Evolutionary conservation across 1,284 basidiomycete genomes (phyloP), one percentile per base, ranked within the genome.

Genomic region (Malassezia furfur): DNA sequence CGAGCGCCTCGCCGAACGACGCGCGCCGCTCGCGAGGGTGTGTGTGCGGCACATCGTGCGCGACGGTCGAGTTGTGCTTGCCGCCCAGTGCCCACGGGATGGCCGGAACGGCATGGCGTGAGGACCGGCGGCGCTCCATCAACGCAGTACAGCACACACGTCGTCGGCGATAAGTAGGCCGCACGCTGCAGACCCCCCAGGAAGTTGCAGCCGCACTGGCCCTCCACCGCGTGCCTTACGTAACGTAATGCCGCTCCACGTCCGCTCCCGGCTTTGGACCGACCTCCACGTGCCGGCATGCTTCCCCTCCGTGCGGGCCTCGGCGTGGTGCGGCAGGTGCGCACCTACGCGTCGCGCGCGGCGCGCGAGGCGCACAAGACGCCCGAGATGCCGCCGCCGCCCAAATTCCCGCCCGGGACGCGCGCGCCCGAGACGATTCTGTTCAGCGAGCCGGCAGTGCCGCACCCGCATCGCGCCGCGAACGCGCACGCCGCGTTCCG

Each of bases 371-470:
- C 6, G 22, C 40, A 2, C 11, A 35, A 35, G n/a, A n/a, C 10
- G 17, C 46, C 32, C 8, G 36, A 25, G 10, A 30, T 17, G 61
- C 31, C 63, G 58, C 0, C 67, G 66, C 48, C 50, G 52, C 70
- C 68, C 43, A 58, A 61, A 36, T 71, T 70, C 47, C 70, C 70
- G 1, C 68, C 68, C 12, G 61, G 65, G 5, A 55, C 49, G 15
- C 52, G 58, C 3, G 51, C 56, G 41, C 72, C 72, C 1, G 60
- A 66, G 52, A 54, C 64, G 21, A 66, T 66, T 52, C 58, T 62
- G 41, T 74, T 70, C 45, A 69, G 73, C 47, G 48, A 72, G 53
- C 71, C 71, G 10, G 72, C 72, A 19, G 66, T 74, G 7, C 64
- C 70, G 1, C 68, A 72, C 35, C 69, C 70, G 10, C 61, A 62